Percentiles rank a stretch among this genome's conserved stretches.
Conservation (phyloP, 148 eudicot species). For the Dysphania ambrosioides region DNA sequence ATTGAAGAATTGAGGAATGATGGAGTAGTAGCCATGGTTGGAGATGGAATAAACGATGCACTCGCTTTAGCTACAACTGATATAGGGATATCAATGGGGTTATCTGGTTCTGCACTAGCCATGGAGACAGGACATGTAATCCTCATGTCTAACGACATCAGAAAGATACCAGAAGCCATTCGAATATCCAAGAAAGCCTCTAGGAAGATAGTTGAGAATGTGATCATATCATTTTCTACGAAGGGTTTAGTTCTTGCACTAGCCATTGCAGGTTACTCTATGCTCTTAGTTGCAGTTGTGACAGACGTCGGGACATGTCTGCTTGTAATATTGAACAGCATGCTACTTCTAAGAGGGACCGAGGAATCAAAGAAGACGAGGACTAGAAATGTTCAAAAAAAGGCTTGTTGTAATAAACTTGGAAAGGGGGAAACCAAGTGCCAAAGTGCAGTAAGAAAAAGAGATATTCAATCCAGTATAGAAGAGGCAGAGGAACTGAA, state of each 20-base stretch:
- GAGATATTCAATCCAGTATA: not conserved
- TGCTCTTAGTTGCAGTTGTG: conserved; percentile 43
- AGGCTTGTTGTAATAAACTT: conserved; percentile 8
- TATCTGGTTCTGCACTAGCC: conserved; percentile 47
- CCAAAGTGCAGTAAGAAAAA: not conserved
- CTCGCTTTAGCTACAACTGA: conserved; percentile 47
- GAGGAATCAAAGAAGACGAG: not conserved
- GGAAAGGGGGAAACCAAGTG: conserved; percentile 13
- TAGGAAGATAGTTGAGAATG: conserved; percentile 40
- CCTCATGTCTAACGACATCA: conserved; percentile 46
- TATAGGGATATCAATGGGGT: too few relatives aligned
- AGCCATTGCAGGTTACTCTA: conserved; percentile 40
- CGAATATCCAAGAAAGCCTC: conserved; percentile 35
- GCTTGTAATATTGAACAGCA: conserved; percentile 47
- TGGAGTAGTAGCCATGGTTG: too few relatives aligned
- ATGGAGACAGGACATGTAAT: conserved; percentile 43
- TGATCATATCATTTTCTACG: conserved; percentile 32
- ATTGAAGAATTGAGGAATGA: conserved; percentile 33
- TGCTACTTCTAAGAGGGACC: conserved; percentile 31
- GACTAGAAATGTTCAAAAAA: not conserved
- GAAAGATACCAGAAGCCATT: conserved; percentile 38
- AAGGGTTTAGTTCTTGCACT: conserved; percentile 39
- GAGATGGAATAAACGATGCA: too few relatives aligned
- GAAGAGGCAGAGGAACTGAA: not conserved
- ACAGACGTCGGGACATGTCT: conserved; percentile 47